Conservation (phyloP, 257 asterid genomes). For the Perilla frutescens region DNA sequence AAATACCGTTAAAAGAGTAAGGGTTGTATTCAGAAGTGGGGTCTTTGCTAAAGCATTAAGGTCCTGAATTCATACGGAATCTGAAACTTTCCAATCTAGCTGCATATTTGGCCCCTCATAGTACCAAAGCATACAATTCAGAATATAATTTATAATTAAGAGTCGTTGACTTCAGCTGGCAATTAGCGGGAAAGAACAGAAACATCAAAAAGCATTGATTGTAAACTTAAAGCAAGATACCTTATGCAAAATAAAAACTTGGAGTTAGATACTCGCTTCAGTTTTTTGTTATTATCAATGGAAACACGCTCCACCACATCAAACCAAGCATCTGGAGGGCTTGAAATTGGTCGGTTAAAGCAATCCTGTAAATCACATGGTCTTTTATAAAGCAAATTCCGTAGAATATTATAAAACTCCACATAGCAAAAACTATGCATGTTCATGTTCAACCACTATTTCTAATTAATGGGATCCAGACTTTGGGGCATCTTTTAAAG, state of each 20-base stretch:
- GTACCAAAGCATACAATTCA: background rate
- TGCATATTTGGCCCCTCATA: background rate
- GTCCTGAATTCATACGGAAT: conserved; percentile 33
- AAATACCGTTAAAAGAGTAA: conserved; percentile 8
- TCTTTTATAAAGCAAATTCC: background rate
- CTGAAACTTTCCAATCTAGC: background rate
- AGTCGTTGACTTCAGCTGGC: background rate
- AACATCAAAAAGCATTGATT: background rate
- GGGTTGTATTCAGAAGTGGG: background rate
- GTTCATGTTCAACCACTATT: background rate
- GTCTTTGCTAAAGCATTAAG: background rate
- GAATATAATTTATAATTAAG: background rate
- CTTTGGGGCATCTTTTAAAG: conserved; percentile 4
- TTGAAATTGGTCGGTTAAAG: conserved; percentile 94
- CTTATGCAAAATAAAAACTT: background rate
- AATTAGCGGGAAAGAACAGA: background rate
- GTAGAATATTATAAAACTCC: background rate
- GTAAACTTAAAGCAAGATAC: background rate
- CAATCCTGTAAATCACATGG: conserved; percentile 69
- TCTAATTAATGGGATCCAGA: background rate
- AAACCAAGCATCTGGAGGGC: conserved; percentile 99
- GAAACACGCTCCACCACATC: conserved; percentile 99
- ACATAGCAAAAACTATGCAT: background rate
- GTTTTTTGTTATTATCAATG: conserved; percentile 85
- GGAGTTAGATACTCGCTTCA: conserved; percentile 51